These are phyloP conservation scores for Ceratobasidium sp. DNA, from an alignment of 1,284 basidiomycete genomes.

Conservation along the genomic window DNA sequence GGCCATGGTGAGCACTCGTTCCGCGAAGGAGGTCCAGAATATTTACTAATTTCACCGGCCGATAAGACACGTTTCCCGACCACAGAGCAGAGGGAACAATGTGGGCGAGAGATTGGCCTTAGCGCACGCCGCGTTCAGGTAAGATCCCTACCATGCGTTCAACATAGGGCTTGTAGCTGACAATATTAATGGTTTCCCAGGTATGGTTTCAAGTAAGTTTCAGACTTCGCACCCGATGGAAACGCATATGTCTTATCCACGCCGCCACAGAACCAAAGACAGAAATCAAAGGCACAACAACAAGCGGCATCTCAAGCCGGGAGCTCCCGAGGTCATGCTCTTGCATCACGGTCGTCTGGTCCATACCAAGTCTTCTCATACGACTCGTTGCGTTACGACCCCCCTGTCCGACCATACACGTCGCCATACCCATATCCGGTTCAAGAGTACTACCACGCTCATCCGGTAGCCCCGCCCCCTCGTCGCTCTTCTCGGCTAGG, in stretches of 20 bases:
- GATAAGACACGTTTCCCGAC: slow-evolving; percentile 83
- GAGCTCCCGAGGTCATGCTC: slow-evolving; percentile 40
- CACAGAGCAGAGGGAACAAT: slow-evolving; percentile 82
- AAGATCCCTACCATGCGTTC: slow-evolving; percentile 48
- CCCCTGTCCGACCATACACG: slow-evolving; percentile 43
- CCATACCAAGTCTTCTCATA: slow-evolving; percentile 36
- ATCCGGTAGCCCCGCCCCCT: background rate
- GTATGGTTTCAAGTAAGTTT: slow-evolving; percentile 82
- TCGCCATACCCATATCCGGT: slow-evolving; percentile 50
- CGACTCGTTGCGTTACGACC: slow-evolving; percentile 42
- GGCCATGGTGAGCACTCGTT: slow-evolving; percentile 64
- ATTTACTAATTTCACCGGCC: slow-evolving; percentile 14
- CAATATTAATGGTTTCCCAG: slow-evolving; percentile 53
- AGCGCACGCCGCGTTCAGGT: slow-evolving; percentile 88
- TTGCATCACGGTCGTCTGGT: slow-evolving; percentile 40
- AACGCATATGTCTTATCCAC: slow-evolving; percentile 32
- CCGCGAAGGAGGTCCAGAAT: slow-evolving; percentile 18
- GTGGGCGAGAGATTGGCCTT: slow-evolving; percentile 79
- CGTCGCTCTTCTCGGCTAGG: slow-evolving; percentile 11
- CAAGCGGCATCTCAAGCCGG: slow-evolving; percentile 46
- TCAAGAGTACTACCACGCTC: slow-evolving; percentile 47
- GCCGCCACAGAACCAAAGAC: slow-evolving; percentile 70
- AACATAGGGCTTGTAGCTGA: slow-evolving; percentile 43
- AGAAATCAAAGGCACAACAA: slow-evolving; percentile 74
- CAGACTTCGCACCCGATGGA: slow-evolving; percentile 13